Conservation (phyloP, 2,329 filamentous ascomycete genomes). For the Apiospora koreana region DNA sequence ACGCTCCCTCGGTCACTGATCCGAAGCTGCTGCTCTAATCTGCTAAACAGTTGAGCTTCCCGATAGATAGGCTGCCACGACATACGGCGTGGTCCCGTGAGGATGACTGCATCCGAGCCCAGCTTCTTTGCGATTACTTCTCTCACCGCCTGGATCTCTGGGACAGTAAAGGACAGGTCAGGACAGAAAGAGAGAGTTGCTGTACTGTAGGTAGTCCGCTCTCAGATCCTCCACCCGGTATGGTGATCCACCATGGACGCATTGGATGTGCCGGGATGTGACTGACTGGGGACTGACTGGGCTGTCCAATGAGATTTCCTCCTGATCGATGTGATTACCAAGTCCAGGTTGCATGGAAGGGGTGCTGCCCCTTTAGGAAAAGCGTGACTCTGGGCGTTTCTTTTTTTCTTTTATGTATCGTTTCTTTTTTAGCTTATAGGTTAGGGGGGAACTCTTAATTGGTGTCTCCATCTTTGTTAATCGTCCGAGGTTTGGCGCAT, state of each 20-base stretch:
- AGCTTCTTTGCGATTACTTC: background rate
- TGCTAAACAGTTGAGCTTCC: background rate
- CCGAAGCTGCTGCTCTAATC: background rate
- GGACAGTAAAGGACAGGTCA: background rate
- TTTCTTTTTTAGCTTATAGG: background rate
- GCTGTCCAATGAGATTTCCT: conserved; percentile 3
- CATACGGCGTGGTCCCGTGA: conserved; percentile 12
- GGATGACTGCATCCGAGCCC: conserved; percentile 13
- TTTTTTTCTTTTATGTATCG: background rate
- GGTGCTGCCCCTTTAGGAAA: background rate
- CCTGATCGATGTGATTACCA: conserved; percentile 4
- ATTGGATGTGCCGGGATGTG: conserved; percentile 5
- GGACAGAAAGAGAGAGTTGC: background rate
- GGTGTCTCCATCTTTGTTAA: conserved; percentile 7
- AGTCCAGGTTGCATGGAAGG: conserved; percentile 12
- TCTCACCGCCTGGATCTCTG: conserved; percentile 7
- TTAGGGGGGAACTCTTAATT: conserved; percentile 7
- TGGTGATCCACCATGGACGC: background rate
- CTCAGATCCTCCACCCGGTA: conserved; percentile 7
- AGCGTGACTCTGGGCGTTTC: background rate
- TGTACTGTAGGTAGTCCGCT: background rate
- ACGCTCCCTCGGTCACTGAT: background rate
- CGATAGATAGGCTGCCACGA: conserved; percentile 11
- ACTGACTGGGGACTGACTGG: background rate
- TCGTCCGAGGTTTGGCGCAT: conserved; percentile 6